Evolutionary conservation across 345 rosid genomes (phyloP).

Genomic region (Erysimum cheiranthoides): DNA sequence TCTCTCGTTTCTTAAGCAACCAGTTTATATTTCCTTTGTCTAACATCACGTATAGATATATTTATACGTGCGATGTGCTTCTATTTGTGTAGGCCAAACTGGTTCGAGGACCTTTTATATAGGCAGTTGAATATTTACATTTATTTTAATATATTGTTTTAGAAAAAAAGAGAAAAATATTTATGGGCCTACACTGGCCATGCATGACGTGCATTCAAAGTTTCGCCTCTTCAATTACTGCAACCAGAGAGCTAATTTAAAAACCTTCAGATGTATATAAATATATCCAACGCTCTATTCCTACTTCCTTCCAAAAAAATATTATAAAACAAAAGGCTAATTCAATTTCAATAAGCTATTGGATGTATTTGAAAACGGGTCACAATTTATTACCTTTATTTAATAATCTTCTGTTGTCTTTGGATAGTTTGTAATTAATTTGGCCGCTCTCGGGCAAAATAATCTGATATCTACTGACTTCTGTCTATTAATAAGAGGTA

Average conservation of each 20-base stretch:
- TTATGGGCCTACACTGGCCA: constrained; percentile 39
- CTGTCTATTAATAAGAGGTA: constrained; percentile 4
- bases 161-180: neutral
- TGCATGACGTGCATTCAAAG: constrained; percentile 66
- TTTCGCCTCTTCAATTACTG: constrained; percentile 49
- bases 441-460: neutral
- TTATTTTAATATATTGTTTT: neutral
- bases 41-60: constrained; percentile 12
- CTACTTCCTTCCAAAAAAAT: neutral
- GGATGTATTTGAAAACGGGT: neutral
- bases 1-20: constrained; percentile 44
- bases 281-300: constrained; percentile 39
- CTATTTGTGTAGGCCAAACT: constrained; percentile 46
- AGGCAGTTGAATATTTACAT: constrained; percentile 39
- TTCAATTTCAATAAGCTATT: constrained; percentile 18
- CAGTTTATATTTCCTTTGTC: constrained; percentile 47
- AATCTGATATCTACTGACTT: constrained; percentile 2
- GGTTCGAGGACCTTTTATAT: constrained; percentile 10
- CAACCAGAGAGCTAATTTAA: constrained; percentile 33
- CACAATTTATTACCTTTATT: constrained; percentile 25
- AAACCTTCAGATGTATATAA: constrained; percentile 30
- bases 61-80: constrained; percentile 42
- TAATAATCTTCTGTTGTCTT: constrained; percentile 22
- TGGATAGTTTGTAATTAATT: constrained; percentile 36
- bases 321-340: neutral